These are phyloP conservation scores for Aspergillus pseudonomiae DNA, from an alignment of 2,329 filamentous ascomycete species.

Conservation along the genomic window DNA sequence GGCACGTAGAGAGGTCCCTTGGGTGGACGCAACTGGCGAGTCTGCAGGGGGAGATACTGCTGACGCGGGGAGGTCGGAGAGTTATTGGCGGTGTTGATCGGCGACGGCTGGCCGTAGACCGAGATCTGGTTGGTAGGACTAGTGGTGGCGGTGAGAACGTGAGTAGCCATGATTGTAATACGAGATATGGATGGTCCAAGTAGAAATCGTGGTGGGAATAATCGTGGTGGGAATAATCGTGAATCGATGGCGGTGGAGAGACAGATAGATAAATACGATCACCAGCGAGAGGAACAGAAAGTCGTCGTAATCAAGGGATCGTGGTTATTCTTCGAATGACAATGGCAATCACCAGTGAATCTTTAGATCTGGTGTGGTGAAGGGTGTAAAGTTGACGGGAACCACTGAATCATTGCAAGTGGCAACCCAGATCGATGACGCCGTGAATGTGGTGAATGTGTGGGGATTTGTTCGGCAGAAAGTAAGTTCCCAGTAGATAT, in stretches of 20 bases:
- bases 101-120: constrained; percentile 45
- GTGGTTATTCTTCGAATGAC: neutral
- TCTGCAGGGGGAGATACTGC: constrained; percentile 46
- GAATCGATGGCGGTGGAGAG: neutral
- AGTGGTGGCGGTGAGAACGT: constrained; percentile 34
- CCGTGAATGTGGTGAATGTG: constrained; percentile 1
- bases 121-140: constrained; percentile 36
- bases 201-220: neutral
- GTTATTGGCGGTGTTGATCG: constrained; percentile 54
- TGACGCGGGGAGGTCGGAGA: constrained; percentile 57
- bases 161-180: constrained; percentile 32
- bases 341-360: neutral
- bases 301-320: neutral
- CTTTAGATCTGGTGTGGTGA: neutral
- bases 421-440: constrained; percentile 15
- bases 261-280: neutral
- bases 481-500: neutral
- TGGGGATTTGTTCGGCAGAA: neutral
- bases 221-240: neutral
- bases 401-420: constrained; percentile 4
- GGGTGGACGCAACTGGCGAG: constrained; percentile 60
- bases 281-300: neutral
- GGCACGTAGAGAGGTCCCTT: constrained; percentile 66
- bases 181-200: neutral
- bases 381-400: neutral